Evolutionary conservation across 371 early-diverging fungal genomes (phyloP).

Genomic region (Mucor ambiguus): DNA sequence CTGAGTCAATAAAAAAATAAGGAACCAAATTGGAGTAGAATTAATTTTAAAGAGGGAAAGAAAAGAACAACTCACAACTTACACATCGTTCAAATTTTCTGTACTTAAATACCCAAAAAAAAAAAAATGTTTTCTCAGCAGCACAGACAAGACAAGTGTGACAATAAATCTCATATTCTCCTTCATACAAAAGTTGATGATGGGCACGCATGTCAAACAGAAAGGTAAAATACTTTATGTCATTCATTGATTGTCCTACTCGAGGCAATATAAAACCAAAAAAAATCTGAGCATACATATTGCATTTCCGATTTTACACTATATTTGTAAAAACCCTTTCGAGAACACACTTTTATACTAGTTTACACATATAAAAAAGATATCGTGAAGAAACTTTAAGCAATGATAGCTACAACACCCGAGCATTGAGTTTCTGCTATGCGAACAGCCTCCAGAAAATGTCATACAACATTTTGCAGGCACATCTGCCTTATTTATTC

Average conservation of each 20-base stretch:
- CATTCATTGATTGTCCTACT: conserved; percentile 16
- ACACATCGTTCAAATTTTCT: conserved; percentile 1
- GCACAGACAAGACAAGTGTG: conserved; percentile 6
- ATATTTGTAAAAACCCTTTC: neutral
- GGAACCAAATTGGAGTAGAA: neutral
- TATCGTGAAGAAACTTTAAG: neutral
- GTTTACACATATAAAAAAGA: neutral
- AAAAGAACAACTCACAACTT: neutral
- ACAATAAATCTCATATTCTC: conserved; percentile 8
- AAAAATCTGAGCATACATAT: neutral
- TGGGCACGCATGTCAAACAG: conserved; percentile 15
- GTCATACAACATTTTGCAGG: neutral
- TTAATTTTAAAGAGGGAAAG: neutral
- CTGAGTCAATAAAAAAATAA: neutral
- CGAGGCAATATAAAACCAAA: neutral
- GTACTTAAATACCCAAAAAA: conserved; percentile 11
- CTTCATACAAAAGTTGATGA: neutral
- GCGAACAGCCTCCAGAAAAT: neutral
- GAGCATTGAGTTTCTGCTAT: neutral
- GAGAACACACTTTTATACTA: neutral
- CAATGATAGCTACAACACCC: neutral
- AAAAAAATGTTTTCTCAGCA: conserved; percentile 14
- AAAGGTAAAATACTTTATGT: conserved; percentile 12
- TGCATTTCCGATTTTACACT: conserved; percentile 1
- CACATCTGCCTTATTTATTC: neutral